Conservation (phyloP, 129 eudicot species). For the Gnaphalium uliginosum region DNA sequence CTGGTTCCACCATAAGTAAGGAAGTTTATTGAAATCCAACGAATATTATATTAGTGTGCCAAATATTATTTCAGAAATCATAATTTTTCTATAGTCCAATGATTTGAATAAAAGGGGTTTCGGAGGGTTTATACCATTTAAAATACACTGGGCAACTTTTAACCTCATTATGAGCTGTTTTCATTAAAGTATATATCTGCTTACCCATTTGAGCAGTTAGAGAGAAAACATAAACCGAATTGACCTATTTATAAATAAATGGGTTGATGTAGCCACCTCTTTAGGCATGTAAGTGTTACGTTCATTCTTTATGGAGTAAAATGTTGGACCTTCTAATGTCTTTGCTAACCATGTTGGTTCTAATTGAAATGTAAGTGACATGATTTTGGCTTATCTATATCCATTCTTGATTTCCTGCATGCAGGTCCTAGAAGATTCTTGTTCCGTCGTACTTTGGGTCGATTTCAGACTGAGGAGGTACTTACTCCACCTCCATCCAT, state of each 20-base stretch:
- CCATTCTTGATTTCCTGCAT: slow-evolving; percentile 26
- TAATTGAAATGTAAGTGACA: slow-evolving; percentile 5
- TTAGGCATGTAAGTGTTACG: not conserved
- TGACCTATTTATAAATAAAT: not conserved
- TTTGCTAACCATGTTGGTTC: slow-evolving; percentile 1
- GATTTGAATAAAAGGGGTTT: not conserved
- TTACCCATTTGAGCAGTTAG: not conserved
- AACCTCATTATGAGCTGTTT: not conserved
- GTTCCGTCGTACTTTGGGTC: slow-evolving; percentile 78
- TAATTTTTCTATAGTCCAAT: not conserved
- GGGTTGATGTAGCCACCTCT: slow-evolving; percentile 4
- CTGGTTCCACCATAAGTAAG: not conserved
- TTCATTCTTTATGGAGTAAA: not conserved
- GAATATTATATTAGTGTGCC: not conserved
- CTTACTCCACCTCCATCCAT: slow-evolving; percentile 4
- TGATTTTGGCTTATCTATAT: not conserved
- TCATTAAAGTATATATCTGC: not conserved
- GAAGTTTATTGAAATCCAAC: not conserved
- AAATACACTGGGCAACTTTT: not conserved
- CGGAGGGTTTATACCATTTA: not conserved
- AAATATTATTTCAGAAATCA: not conserved
- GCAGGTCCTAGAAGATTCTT: slow-evolving; percentile 90
- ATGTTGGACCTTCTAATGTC: slow-evolving; percentile 4
- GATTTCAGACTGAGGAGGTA: slow-evolving; percentile 93
- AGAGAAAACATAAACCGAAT: not conserved